Base-by-base conservation (phyloP, 768 basidiomycete genomes). In the Harrya chromipes region DNA sequence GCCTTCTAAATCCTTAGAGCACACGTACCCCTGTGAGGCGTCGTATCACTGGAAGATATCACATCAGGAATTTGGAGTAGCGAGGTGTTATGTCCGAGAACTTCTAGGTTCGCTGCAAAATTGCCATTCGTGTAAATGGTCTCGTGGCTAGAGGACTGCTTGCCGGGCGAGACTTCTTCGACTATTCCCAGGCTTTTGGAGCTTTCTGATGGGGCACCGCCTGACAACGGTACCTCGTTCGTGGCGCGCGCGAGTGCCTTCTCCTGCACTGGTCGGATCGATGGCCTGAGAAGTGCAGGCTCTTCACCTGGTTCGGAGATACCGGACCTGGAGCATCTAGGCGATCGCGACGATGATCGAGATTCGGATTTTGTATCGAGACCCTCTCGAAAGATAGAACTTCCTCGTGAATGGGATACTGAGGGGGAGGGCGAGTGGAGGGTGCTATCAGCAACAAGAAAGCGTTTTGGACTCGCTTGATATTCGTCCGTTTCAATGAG, bases 341-440 rank as follows among this genome's bases (percentile, higher is more conserved):
- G 83, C n/a, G 82, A 83, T 41, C 77, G 77, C 53, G 81, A 82
- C 33, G 69, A 67, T 35, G 78, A 78, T 56, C 77, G 72, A 43
- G 75, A 74, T 59, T 68, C 68, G 43, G 63, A 51, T 41, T 65
- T 71, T 55, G 71, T 69, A 46, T 59, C 61, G 40, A 61, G 60
- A 36, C 58, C 64, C 37, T 68, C 68, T 38, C 54, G 60, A 49
- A 61, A 63, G 17, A 66, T 46, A 31, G 70, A 66, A 40, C 66
- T 63, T 11, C 47, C 56, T 24, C 60, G 62, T 51, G 66, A 68
- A 38, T 46, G 57, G 24, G 61, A 56, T 14, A 23, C 42, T 2
- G 60, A 59, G 20, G 60, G 53, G 40, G 51, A 49, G 48, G 53
- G 46, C 27, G 60, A 55, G 26, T 43, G 64, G 44, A 46, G 57